Evolutionary conservation across 176 grass and related monocot species (phyloP), one percentile per base, ranked within the genome.

Genomic region (Bolboschoenus planiculmis): DNA sequence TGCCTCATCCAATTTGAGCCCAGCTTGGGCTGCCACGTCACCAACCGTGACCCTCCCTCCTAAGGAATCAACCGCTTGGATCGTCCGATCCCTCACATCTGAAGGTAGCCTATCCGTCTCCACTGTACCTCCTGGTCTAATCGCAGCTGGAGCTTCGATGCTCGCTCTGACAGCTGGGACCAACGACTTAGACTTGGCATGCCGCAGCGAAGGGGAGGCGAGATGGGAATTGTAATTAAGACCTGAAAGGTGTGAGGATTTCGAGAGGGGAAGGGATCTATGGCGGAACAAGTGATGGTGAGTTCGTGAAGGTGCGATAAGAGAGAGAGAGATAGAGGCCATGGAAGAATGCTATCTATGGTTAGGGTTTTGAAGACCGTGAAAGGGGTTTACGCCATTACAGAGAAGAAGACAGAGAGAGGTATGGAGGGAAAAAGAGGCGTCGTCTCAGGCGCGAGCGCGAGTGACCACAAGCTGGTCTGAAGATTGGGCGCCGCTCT

Each of bases 21-120:
- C 96, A 3, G 96, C 89, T 66, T 84, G 87, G 43, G 88, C 91
- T 3, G 92, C 82, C 29, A 99, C 92, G 60, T 99, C 96, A 15
- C 96, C 96, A 10, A 93, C 89, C 59, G 96, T 99, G 79, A 99
- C 96, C 86, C 92, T 87, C 20, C 89, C 83, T 56, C 92, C 91
- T 59, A 90, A 93, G 46, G 86, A 87, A 78, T 99, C 92, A 44
- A 99, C 87, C 3, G 91, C 96, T 43, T 93, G 84, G 84, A 95
- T 99, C 56, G 96, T 81, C 36, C 89, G 87, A 85, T 99, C 67
- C 35, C 92, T 93, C 50, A 99, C 84, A 75, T 87, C 92, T 36
- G 96, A 90, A 24, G 96, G 89, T 71, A 99, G 88, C 85, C 87
- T 92, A 83, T 99, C 96, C 30, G 92, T 99, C 87, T 99, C 96